Evolutionary conservation across 805 yeast genomes (phyloP).

Genomic region (Blastobotrys mokoenaii): DNA sequence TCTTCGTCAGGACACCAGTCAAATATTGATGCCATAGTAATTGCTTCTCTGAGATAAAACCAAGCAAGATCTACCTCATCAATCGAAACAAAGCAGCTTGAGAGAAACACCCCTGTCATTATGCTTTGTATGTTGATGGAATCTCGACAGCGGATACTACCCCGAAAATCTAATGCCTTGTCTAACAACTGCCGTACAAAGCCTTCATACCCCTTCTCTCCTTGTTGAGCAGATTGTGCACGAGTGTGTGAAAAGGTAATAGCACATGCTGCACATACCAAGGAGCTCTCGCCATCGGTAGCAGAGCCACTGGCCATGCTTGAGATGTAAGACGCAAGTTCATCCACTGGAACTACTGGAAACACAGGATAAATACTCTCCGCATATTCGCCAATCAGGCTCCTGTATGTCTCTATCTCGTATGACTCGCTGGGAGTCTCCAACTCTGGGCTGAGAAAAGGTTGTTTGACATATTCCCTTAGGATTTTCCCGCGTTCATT

Average conservation of each 20-base stretch:
- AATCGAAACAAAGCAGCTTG: conserved; percentile 7
- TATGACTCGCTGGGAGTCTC: background rate
- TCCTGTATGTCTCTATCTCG: background rate
- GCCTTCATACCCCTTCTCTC: background rate
- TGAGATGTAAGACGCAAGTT: conserved; percentile 5
- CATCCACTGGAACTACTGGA: conserved; percentile 6
- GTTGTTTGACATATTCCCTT: background rate
- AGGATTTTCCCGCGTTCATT: conserved; percentile 6
- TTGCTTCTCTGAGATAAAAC: conserved; percentile 14
- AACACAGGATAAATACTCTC: conserved; percentile 9
- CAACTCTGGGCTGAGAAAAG: background rate
- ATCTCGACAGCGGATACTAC: conserved; percentile 2
- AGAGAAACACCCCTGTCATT: conserved; percentile 7
- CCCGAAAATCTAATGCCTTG: conserved; percentile 7
- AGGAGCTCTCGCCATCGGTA: conserved; percentile 3
- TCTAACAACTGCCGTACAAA: conserved; percentile 4
- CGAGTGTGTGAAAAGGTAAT: conserved; percentile 6
- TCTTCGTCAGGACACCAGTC: background rate
- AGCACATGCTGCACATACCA: conserved; percentile 9
- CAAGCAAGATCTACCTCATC: conserved; percentile 8
- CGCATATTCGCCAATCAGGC: conserved; percentile 1
- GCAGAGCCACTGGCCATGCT: background rate
- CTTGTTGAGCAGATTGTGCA: no score
- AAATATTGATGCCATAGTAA: conserved; percentile 9
- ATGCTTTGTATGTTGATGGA: conserved; percentile 1